These are phyloP conservation scores for Glycine tomentella DNA, from an alignment of 306 rosid genomes.

Conservation along the genomic window DNA sequence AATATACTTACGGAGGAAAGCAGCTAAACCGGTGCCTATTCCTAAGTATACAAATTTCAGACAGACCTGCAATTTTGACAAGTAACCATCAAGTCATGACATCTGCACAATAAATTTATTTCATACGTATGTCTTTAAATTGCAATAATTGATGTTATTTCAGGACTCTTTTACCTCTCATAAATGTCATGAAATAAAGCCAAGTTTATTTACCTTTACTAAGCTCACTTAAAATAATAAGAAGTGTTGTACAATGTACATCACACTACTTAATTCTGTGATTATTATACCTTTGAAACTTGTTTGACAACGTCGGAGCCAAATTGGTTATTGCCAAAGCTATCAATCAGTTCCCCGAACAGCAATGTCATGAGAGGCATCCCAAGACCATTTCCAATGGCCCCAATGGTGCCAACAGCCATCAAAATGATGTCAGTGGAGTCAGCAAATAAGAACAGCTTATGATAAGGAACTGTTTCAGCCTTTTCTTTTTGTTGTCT, in stretches of 20 bases:
- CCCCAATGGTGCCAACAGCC: conserved; percentile 54
- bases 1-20: conserved; percentile 69
- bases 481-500: conserved; percentile 45
- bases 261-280: neutral
- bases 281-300: conserved; percentile 54
- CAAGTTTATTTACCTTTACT: neutral
- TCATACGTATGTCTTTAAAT: neutral
- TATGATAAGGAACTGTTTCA: conserved; percentile 58
- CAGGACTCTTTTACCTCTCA: neutral
- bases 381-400: conserved; percentile 53
- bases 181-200: neutral
- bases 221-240: neutral
- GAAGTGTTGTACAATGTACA: neutral
- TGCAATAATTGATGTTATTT: neutral
- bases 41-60: conserved; percentile 73
- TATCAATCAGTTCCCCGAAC: conserved; percentile 49
- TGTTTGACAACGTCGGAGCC: neutral
- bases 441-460: conserved; percentile 77
- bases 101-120: neutral
- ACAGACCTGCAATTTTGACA: conserved; percentile 59
- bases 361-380: conserved; percentile 53
- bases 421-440: conserved; percentile 55
- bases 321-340: conserved; percentile 45
- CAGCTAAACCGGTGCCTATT: conserved; percentile 56
- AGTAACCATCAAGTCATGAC: conserved; percentile 13